Evolutionary conservation across 192 early-diverging fungal genomes (phyloP), one percentile per base, ranked within the genome.

Genomic region (Umbelopsis ramanniana): DNA sequence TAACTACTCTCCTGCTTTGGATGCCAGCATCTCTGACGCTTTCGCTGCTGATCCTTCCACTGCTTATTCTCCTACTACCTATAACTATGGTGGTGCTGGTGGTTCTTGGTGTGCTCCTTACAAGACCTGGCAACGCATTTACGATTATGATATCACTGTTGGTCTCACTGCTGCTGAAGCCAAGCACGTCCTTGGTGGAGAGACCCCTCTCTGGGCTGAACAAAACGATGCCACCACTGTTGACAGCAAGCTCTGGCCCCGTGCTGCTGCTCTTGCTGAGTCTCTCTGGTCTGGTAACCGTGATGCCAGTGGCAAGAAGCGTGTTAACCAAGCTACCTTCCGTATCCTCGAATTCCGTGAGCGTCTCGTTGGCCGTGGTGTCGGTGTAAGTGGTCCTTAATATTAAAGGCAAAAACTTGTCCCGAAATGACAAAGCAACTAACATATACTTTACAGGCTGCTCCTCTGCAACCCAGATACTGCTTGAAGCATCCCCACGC

Each of bases 21-120:
- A 48, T 17, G 24, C 26, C 10, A 37, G 33, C 33, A 35, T 63
- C 19, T 5, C 19, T 12, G 38, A 54, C 38, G 69, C 47, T 35
- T 53, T 70, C 14, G 21, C 46, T 26, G 46, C 24, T 37, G 33
- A 63, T n/a, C 57, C 57, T 19, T 17, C 57, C 15, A 63, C 57
- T 37, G 33, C 57, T 37, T 63, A 63, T 33, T 15, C 14, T 29
- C 29, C 73, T 33, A 29, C 63, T 37, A 47, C 72, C 2, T 24
- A 55, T 70, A 82, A 82, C 72, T 82, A 79, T 38, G 37, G 53
- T 22, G 81, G 81, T 2, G 22, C 14, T 29, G 81, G 81, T 46
- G 74, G 71, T 69, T 91, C 90, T 52, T 91, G 88, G 88, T 91
- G 89, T 76, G 89, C 87, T 46, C 87, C 89, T 26, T 90, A 82